Conservation (phyloP, 441 rosid species). For the Arabidopsis lyrata region DNA sequence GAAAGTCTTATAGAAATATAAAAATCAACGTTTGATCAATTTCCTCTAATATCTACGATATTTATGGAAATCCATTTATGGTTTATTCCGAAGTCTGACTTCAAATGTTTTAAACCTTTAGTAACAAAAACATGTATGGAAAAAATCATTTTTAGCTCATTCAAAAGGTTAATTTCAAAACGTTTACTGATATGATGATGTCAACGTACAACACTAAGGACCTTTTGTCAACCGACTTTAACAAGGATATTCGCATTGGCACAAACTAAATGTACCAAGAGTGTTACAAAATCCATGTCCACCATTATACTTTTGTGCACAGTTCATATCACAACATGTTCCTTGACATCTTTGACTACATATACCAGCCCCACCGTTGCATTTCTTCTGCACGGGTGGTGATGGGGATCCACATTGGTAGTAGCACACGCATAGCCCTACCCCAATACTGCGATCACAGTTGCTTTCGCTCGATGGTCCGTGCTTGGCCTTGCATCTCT, state of each 20-base stretch:
- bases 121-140: background rate
- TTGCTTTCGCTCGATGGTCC: slow-evolving; percentile 22
- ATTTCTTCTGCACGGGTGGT: background rate
- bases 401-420: slow-evolving; percentile 17
- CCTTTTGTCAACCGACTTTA: background rate
- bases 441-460: slow-evolving; percentile 4
- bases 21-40: background rate
- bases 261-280: slow-evolving; percentile 1
- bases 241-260: slow-evolving; percentile 35
- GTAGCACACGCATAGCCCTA: slow-evolving; percentile 14
- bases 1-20: background rate
- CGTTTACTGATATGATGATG: background rate
- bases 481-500: slow-evolving; percentile 33
- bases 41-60: background rate
- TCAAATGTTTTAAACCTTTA: background rate
- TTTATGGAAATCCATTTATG: background rate
- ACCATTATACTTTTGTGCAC: slow-evolving; percentile 29
- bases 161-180: background rate
- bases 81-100: background rate
- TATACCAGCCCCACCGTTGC: slow-evolving; percentile 29
- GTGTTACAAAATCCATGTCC: slow-evolving; percentile 32
- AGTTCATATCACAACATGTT: slow-evolving; percentile 24
- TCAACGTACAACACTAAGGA: too few species aligned
- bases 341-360: slow-evolving; percentile 23
- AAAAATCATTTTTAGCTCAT: background rate